Evolutionary conservation across 306 rosid genomes (phyloP).

Genomic region (Acmispon strigosus): DNA sequence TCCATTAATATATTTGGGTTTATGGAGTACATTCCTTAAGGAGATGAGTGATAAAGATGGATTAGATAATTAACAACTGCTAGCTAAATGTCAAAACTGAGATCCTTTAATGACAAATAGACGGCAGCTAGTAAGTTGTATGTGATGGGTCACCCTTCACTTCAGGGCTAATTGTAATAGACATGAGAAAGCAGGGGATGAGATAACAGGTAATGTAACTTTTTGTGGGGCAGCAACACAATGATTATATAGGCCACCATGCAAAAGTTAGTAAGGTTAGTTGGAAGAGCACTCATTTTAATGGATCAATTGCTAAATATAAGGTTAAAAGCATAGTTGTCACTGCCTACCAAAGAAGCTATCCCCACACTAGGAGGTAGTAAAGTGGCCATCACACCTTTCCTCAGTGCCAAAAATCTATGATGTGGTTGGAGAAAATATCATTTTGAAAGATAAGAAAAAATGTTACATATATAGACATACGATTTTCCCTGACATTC

Average conservation of each 20-base stretch:
- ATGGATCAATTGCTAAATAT: conserved; percentile 7
- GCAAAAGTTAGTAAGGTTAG: conserved; percentile 18
- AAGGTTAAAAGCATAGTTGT: not conserved
- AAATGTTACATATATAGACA: too few relatives aligned
- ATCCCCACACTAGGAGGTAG: not conserved
- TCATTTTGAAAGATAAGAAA: too few relatives aligned
- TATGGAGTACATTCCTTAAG: not conserved
- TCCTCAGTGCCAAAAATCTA: not conserved
- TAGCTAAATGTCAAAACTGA: not conserved
- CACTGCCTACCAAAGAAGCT: not conserved
- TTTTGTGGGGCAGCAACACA: conserved; percentile 27
- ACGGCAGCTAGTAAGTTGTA: not conserved
- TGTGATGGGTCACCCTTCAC: not conserved
- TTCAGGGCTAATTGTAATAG: not conserved
- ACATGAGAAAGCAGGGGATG: conserved; percentile 12
- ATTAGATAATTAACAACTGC: not conserved
- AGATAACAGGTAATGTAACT: conserved; percentile 5
- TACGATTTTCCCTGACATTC: too few relatives aligned
- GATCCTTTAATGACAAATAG: not conserved
- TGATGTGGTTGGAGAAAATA: too few relatives aligned
- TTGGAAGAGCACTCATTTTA: conserved; percentile 23
- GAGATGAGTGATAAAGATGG: not conserved
- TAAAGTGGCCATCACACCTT: not conserved
- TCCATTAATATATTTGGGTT: too few relatives aligned
- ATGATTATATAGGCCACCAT: conserved; percentile 36